Conservation (phyloP, 192 early-diverging fungal species). For the Glomus cerebriforme region DNA sequence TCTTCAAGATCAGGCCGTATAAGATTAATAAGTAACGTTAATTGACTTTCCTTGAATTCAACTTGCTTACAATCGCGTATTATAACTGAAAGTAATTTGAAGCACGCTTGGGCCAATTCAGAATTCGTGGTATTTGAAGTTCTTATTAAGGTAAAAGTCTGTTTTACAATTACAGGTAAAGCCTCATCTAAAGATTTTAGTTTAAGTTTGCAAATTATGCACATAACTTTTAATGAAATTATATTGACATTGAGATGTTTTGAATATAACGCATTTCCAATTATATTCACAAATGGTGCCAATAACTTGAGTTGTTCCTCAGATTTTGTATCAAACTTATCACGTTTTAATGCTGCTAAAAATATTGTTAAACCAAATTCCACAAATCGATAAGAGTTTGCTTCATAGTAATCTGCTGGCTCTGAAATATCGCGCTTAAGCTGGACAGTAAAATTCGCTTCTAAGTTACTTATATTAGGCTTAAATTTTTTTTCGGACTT, state of each 20-base stretch:
- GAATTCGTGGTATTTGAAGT: slow-evolving; percentile 62
- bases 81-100: slow-evolving; percentile 80
- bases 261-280: slow-evolving; percentile 85
- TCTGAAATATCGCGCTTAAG: slow-evolving; percentile 62
- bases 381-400: slow-evolving; percentile 90
- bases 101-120: slow-evolving; percentile 74
- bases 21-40: slow-evolving; percentile 77
- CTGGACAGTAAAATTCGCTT: slow-evolving; percentile 73
- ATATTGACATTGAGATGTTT: slow-evolving; percentile 70
- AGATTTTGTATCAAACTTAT: slow-evolving; percentile 58
- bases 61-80: slow-evolving; percentile 77
- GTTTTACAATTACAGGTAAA: slow-evolving; percentile 74
- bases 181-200: slow-evolving; percentile 69
- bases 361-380: slow-evolving; percentile 92
- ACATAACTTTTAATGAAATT: slow-evolving; percentile 72
- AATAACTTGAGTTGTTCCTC: slow-evolving; percentile 68
- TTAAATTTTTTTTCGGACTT: slow-evolving; percentile 61
- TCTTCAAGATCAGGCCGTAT: slow-evolving; percentile 90
- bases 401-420: slow-evolving; percentile 75
- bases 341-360: slow-evolving; percentile 63
- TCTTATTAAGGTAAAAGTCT: slow-evolving; percentile 75
- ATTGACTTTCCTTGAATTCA: slow-evolving; percentile 69
- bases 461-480: slow-evolving; percentile 55
- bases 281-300: slow-evolving; percentile 77
- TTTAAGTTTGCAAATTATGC: slow-evolving; percentile 68